Evolutionary conservation across 2,329 filamentous ascomycete species (phyloP).

Genomic region (Alternaria incomplexa): DNA sequence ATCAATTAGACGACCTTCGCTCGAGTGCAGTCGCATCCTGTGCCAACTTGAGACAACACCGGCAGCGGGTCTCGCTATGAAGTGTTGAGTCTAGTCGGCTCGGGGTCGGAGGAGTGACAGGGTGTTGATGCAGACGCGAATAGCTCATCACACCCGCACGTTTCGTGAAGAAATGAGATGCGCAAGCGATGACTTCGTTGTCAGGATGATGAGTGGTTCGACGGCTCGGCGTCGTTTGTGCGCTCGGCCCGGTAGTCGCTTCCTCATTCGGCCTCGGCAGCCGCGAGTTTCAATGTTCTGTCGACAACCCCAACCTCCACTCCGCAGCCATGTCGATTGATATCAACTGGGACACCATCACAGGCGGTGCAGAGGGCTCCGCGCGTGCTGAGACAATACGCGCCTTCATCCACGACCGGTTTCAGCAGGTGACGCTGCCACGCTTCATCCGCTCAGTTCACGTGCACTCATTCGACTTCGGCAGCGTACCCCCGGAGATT

Average conservation of each 20-base stretch:
- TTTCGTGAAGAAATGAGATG: slow-evolving; percentile 22
- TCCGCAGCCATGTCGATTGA: slow-evolving; percentile 83
- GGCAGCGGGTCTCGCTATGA: slow-evolving; percentile 3
- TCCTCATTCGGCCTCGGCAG: slow-evolving; percentile 25
- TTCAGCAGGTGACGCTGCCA: slow-evolving; percentile 88
- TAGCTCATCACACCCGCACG: slow-evolving; percentile 24
- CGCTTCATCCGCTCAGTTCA: slow-evolving; percentile 97
- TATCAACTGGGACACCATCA: slow-evolving; percentile 94
- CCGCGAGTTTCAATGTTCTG: slow-evolving; percentile 16
- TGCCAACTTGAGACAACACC: neutral
- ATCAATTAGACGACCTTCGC: slow-evolving; percentile 3
- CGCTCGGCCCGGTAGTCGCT: slow-evolving; percentile 26
- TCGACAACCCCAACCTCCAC: slow-evolving; percentile 33
- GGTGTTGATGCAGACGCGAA: slow-evolving; percentile 21
- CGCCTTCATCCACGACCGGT: slow-evolving; percentile 92
- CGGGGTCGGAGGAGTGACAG: slow-evolving; percentile 15
- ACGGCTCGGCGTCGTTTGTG: slow-evolving; percentile 20
- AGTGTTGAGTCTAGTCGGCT: slow-evolving; percentile 13
- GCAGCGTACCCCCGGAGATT: slow-evolving; percentile 78
- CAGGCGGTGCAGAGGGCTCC: slow-evolving; percentile 83
- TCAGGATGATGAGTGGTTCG: slow-evolving; percentile 22
- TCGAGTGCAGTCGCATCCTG: neutral
- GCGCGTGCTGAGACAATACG: slow-evolving; percentile 86
- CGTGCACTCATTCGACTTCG: slow-evolving; percentile 93
- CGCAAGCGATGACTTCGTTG: slow-evolving; percentile 15